Evolutionary conservation across 129 eudicot genomes (phyloP).

Genomic region (Escallonia herrerae): DNA sequence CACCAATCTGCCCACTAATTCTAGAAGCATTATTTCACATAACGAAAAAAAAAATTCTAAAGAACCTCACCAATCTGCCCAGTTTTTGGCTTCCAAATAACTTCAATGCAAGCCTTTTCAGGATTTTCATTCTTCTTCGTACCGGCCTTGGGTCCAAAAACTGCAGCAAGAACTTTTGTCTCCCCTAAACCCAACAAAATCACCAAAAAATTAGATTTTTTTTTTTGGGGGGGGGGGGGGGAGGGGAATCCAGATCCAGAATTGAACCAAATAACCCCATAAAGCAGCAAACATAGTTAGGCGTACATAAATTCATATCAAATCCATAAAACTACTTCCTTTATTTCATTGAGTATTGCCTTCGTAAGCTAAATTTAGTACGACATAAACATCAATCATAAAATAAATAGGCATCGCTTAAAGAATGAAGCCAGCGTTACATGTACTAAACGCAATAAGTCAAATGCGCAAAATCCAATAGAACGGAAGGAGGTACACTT

Average conservation of each 20-base stretch:
- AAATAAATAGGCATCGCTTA: too few species aligned
- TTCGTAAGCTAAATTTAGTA: too few species aligned
- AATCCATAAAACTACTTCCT: too few species aligned
- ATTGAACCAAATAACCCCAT: neutral
- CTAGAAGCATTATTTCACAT: neutral
- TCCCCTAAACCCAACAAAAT: constrained; percentile 40
- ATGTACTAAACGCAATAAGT: too few species aligned
- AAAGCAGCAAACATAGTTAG: neutral
- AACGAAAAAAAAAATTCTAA: neutral
- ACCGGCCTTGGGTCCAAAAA: constrained; percentile 94
- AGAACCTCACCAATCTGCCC: constrained; percentile 67
- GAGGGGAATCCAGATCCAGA: neutral
- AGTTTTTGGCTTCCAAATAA: constrained; percentile 85
- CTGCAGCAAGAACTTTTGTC: constrained; percentile 83
- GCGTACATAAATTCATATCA: too few species aligned
- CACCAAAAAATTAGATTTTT: neutral
- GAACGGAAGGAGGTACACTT: too few species aligned
- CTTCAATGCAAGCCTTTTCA: constrained; percentile 81
- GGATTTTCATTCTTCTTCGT: constrained; percentile 91
- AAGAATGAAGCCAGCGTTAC: too few species aligned
- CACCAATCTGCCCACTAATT: too few species aligned
- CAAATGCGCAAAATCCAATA: too few species aligned
- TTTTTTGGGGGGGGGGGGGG: too few species aligned
- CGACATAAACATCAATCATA: too few species aligned
- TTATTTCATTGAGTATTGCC: too few species aligned